Percentiles rank a stretch among this genome's conserved stretches.
Evolutionary conservation across 768 basidiomycete species (phyloP).

Genomic region (Asterophora lycoperdoides): DNA sequence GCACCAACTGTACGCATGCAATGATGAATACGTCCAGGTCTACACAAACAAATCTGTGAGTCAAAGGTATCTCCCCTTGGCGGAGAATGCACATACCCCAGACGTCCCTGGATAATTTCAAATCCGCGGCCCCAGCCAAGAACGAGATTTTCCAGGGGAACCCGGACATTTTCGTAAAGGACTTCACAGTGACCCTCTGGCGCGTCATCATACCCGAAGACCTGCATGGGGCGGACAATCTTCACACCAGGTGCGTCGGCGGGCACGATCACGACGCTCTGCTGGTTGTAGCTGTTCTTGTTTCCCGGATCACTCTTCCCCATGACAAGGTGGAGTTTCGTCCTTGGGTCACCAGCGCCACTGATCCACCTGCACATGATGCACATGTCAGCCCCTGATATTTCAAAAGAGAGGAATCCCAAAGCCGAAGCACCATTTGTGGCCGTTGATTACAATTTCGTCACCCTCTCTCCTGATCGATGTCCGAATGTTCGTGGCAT

Average conservation of each 20-base stretch:
- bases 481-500: constrained; percentile 92
- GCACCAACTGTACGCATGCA: constrained; percentile 97
- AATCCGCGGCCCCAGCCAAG: constrained; percentile 95
- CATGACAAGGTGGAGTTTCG: constrained; percentile 87
- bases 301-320: constrained; percentile 91
- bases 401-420: not conserved
- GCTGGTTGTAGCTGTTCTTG: constrained; percentile 71
- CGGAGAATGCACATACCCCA: constrained; percentile 54
- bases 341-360: constrained; percentile 91
- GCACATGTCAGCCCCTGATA: not conserved
- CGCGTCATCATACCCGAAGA: constrained; percentile 93
- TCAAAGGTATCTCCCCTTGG: not conserved
- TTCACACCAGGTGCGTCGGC: constrained; percentile 82
- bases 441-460: constrained; percentile 90
- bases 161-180: constrained; percentile 89
- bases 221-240: constrained; percentile 86
- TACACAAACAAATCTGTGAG: constrained; percentile 23
- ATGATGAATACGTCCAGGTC: constrained; percentile 94
- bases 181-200: constrained; percentile 97
- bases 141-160: constrained; percentile 78
- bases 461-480: constrained; percentile 80
- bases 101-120: constrained; percentile 95
- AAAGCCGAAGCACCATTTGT: constrained; percentile 73
- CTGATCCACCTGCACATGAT: constrained; percentile 82
- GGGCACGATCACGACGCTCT: constrained; percentile 95